phyloP scores from a whole-genome alignment of 176 grass and related monocot genomes.

The Zoysia japonica region DNA sequence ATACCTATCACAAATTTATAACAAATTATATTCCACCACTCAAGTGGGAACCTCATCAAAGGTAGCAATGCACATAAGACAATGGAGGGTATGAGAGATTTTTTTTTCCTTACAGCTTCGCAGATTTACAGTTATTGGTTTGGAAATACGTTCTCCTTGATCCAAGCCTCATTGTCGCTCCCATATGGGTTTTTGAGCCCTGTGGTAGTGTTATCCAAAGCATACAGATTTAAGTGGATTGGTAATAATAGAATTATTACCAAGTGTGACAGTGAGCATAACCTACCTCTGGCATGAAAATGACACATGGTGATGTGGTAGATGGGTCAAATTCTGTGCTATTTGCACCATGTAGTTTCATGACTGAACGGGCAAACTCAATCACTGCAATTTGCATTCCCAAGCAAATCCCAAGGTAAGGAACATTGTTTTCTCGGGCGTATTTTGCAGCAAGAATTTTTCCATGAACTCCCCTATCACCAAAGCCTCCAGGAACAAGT shows the following conservation, averaged over 20 bases:
- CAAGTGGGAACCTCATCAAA: neutral
- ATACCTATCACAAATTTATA: conserved; percentile 57
- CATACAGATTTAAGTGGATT: conserved; percentile 31
- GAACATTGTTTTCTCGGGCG: conserved; percentile 81
- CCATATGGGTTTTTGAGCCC: conserved; percentile 98
- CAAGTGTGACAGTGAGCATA: conserved; percentile 12
- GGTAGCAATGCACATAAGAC: conserved; percentile 4
- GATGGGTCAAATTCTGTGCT: conserved; percentile 89
- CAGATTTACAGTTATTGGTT: conserved; percentile 58
- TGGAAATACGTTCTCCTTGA: conserved; percentile 86
- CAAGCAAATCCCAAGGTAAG: conserved; percentile 95
- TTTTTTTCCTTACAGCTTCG: conserved; percentile 70
- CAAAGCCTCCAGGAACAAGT: conserved; percentile 96
- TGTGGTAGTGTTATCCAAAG: conserved; percentile 38
- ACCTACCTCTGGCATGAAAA: conserved; percentile 98
- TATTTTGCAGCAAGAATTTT: conserved; percentile 99
- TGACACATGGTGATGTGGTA: conserved; percentile 63
- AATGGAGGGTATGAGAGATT: neutral
- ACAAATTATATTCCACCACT: conserved; percentile 14
- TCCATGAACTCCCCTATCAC: conserved; percentile 84
- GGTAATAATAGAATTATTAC: neutral
- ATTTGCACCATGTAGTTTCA: conserved; percentile 80
- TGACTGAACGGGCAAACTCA: conserved; percentile 76
- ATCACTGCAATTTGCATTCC: conserved; percentile 98
- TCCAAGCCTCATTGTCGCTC: conserved; percentile 92